A percentile compares a stretch with the other conserved stretches of the same genome.
Conservation (phyloP, 129 eudicot species). For the Ambrosia trifida region DNA sequence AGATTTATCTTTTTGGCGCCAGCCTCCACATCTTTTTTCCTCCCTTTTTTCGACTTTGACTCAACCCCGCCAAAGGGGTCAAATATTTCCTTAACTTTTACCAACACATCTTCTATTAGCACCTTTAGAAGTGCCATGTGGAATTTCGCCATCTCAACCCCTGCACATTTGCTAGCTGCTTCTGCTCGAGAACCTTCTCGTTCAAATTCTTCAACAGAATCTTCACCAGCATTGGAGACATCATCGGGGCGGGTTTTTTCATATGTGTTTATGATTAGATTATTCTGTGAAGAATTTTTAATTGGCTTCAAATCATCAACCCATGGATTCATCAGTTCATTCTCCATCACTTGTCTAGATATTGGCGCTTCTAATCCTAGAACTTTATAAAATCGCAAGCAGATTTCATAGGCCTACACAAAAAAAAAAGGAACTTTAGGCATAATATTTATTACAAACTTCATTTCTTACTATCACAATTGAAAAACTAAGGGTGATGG, state of each 20-base stretch:
- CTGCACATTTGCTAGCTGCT: conserved; percentile 51
- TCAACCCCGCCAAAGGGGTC: conserved; percentile 72
- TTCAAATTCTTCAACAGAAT: conserved; percentile 26
- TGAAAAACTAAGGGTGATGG: neutral
- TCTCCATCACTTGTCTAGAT: conserved; percentile 62
- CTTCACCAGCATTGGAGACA: conserved; percentile 17
- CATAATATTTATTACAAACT: conserved; percentile 2
- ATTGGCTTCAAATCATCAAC: conserved; percentile 45
- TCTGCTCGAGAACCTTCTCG: conserved; percentile 39
- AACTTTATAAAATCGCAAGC: conserved; percentile 71
- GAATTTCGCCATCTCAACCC: conserved; percentile 53
- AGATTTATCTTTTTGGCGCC: conserved; percentile 51
- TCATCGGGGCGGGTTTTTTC: conserved; percentile 16
- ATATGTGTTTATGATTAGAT: neutral
- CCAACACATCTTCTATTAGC: conserved; percentile 56
- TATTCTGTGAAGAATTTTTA: conserved; percentile 26
- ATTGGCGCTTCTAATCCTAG: conserved; percentile 55
- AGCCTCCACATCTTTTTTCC: conserved; percentile 72
- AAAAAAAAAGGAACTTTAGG: conserved; percentile 22
- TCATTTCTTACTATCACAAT: neutral
- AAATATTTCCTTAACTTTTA: conserved; percentile 52
- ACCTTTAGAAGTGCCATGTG: conserved; percentile 65
- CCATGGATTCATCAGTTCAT: conserved; percentile 80
- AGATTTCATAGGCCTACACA: conserved; percentile 73
- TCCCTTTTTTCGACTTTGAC: conserved; percentile 65